These are phyloP conservation scores for Termitomyces sp. DNA, from an alignment of 768 basidiomycete species.

Conservation along the genomic window DNA sequence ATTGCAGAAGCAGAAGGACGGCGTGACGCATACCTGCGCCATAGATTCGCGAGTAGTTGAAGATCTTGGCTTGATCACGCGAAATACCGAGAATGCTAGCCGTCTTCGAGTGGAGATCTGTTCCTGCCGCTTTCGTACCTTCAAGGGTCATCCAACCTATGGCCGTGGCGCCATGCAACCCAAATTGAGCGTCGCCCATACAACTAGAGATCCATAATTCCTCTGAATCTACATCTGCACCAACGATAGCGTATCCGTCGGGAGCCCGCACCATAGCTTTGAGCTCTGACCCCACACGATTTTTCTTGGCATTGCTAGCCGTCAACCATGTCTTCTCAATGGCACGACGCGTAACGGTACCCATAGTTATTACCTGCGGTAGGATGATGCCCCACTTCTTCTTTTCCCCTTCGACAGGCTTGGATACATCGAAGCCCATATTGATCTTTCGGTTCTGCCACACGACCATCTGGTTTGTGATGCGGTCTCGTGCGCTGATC, in stretches of 20 bases:
- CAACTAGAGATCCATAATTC: conserved; percentile 99
- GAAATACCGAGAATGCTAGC: conserved; percentile 90
- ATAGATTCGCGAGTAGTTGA: conserved; percentile 98
- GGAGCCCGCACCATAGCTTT: conserved; percentile 98
- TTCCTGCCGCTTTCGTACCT: conserved; percentile 91
- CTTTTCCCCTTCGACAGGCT: conserved; percentile 16
- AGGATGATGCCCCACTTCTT: conserved; percentile 85
- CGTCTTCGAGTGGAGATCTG: conserved; percentile 95
- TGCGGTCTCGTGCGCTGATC: conserved; percentile 91
- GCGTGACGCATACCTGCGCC: conserved; percentile 98
- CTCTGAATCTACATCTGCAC: conserved; percentile 98
- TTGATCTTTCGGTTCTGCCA: conserved; percentile 57
- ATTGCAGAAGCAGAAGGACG: conserved; percentile 78
- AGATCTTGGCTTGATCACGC: conserved; percentile 93
- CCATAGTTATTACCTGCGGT: conserved; percentile 97
- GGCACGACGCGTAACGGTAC: conserved; percentile 94
- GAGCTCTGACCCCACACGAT: conserved; percentile 96
- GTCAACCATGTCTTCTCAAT: conserved; percentile 99
- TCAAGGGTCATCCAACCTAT: conserved; percentile 99
- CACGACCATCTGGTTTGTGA: conserved; percentile 89
- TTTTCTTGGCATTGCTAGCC: conserved; percentile 96
- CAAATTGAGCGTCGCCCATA: conserved; percentile 98
- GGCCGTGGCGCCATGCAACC: conserved; percentile 91
- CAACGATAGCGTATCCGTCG: conserved; percentile 89
- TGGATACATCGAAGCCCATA: conserved; percentile 42